Conservation (phyloP, 768 basidiomycete genomes). For the Tricholoma terreum region DNA sequence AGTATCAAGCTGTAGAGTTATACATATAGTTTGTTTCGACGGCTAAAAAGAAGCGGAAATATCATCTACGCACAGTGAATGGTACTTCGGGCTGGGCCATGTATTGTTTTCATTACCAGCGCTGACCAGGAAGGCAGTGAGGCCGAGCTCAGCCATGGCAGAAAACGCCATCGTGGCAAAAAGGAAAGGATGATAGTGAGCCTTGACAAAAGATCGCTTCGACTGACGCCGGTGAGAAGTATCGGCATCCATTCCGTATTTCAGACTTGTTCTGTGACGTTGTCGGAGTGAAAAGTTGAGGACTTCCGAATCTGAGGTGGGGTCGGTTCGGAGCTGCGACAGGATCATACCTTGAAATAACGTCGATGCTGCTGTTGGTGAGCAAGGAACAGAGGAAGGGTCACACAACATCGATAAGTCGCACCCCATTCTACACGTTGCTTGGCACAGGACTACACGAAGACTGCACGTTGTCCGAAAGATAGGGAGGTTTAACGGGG, state of each 20-base stretch:
- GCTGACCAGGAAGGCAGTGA: conserved; percentile 71
- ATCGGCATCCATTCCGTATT: conserved; percentile 8
- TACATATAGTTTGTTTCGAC: background rate
- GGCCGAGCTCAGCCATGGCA: conserved; percentile 69
- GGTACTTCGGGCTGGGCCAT: conserved; percentile 63
- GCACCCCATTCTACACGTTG: background rate
- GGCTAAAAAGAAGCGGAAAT: background rate
- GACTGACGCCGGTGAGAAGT: conserved; percentile 2
- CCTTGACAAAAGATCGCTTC: conserved; percentile 42
- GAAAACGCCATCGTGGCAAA: conserved; percentile 64
- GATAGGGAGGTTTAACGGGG: background rate
- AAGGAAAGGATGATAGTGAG: conserved; percentile 59
- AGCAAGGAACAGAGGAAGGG: background rate
- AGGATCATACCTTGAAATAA: conserved; percentile 7
- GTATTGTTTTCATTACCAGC: conserved; percentile 59
- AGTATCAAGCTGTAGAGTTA: conserved; percentile 44
- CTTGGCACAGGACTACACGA: background rate
- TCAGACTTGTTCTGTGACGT: background rate
- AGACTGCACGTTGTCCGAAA: background rate
- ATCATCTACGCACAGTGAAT: conserved; percentile 49
- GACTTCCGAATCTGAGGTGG: background rate
- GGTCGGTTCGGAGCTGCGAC: background rate
- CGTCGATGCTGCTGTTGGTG: background rate
- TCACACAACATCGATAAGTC: background rate
- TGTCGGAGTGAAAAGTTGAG: conserved; percentile 3